Percentiles rank a stretch among this genome's conserved stretches.
These are phyloP conservation scores for Sextonia rubra DNA, from an alignment of 164 flowering plant species.

Conservation along the genomic window DNA sequence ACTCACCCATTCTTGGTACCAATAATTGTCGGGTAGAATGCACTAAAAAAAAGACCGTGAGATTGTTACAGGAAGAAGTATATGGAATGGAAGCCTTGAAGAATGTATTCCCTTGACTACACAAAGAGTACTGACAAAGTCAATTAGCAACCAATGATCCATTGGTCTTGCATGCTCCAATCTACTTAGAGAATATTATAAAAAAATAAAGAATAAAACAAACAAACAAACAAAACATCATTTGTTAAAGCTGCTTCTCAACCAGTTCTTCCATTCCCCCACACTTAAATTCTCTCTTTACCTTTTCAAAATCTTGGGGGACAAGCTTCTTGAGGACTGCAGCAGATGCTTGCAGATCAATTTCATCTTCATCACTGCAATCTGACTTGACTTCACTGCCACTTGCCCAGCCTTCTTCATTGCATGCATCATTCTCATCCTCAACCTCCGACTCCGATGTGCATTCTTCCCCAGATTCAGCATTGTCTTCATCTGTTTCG, in stretches of 20 bases:
- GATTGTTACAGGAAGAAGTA: too few species aligned
- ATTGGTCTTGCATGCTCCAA: not conserved
- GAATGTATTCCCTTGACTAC: not conserved
- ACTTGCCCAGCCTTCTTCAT: constrained; percentile 76
- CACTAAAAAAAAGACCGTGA: too few species aligned
- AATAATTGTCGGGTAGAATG: too few species aligned
- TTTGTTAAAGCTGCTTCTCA: too few species aligned
- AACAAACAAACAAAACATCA: not conserved
- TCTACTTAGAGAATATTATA: not conserved
- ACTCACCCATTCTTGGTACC: too few species aligned
- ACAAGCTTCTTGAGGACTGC: constrained; percentile 80
- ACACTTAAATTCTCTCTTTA: constrained; percentile 12
- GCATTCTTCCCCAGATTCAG: constrained; percentile 58
- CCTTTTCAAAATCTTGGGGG: constrained; percentile 84
- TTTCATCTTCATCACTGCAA: constrained; percentile 63
- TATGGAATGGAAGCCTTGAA: too few species aligned
- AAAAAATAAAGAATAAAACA: not conserved
- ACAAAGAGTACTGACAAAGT: not conserved
- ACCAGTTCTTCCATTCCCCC: not conserved
- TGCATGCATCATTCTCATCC: constrained; percentile 71
- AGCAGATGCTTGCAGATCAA: constrained; percentile 53
- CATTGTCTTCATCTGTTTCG: constrained; percentile 75
- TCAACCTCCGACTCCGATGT: constrained; percentile 74
- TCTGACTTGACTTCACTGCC: constrained; percentile 66
- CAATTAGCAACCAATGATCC: not conserved